Conservation (phyloP, 495 filamentous ascomycete genomes). For the Penicillium malachiteum region DNA sequence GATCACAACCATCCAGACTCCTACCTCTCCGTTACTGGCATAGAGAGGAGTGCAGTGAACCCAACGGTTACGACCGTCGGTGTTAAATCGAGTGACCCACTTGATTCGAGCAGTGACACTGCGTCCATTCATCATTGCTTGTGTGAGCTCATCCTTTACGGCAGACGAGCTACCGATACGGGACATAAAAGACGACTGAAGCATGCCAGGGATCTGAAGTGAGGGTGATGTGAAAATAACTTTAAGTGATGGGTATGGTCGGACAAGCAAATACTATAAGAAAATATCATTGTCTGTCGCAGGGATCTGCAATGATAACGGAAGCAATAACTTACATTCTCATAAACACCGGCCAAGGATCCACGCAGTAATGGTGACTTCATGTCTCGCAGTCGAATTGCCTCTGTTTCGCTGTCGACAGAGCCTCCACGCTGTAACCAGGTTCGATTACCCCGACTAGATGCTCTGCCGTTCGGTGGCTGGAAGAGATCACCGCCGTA, state of each 20-base stretch:
- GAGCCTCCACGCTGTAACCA: constrained; percentile 25
- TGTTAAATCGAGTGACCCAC: constrained; percentile 49
- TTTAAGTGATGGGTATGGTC: constrained; percentile 60
- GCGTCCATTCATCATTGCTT: constrained; percentile 56
- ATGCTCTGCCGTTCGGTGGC: constrained; percentile 10
- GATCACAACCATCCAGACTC: constrained; percentile 64
- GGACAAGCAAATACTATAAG: constrained; percentile 58
- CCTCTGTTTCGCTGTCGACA: constrained; percentile 26
- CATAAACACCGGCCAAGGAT: constrained; percentile 44
- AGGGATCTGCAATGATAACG: neutral
- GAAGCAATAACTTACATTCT: constrained; percentile 32
- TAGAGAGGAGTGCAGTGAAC: constrained; percentile 62
- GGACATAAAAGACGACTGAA: constrained; percentile 55
- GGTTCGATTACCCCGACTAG: constrained; percentile 3
- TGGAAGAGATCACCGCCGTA: constrained; percentile 37
- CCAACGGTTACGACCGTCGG: constrained; percentile 53
- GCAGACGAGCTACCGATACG: constrained; percentile 53
- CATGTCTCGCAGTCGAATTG: constrained; percentile 24
- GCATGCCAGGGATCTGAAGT: constrained; percentile 58
- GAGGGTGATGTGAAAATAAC: constrained; percentile 64
- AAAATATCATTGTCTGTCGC: neutral
- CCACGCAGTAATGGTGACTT: constrained; percentile 23
- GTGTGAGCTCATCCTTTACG: constrained; percentile 53
- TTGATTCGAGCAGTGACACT: constrained; percentile 65
- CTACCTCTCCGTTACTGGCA: constrained; percentile 55